Conservation (phyloP, 164 flowering plant species). For the Vitis vinifera region DNA sequence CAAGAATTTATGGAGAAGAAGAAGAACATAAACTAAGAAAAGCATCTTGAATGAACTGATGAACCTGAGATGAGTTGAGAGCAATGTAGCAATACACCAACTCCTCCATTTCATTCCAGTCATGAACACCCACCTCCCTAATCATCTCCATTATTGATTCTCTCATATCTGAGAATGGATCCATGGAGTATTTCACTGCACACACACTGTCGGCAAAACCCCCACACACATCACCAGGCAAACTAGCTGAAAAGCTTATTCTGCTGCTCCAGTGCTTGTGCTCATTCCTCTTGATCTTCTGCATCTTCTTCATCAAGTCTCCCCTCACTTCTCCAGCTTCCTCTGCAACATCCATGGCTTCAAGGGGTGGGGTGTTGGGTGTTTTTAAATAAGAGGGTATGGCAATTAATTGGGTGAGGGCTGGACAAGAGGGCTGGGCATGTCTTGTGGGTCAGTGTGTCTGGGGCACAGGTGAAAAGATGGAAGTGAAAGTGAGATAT, state of each 20-base stretch:
- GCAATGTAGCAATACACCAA: constrained; percentile 53
- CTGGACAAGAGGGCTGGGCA: too few species aligned
- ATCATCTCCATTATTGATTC: constrained; percentile 57
- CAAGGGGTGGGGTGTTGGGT: too few species aligned
- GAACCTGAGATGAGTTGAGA: constrained; percentile 51
- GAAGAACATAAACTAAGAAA: constrained; percentile 36
- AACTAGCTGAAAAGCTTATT: constrained; percentile 55
- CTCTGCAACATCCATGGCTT: not conserved
- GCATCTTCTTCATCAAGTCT: constrained; percentile 5
- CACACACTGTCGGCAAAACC: constrained; percentile 44
- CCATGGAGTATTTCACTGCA: constrained; percentile 42
- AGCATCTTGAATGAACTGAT: constrained; percentile 40
- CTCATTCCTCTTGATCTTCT: constrained; percentile 18
- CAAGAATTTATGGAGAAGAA: too few species aligned
- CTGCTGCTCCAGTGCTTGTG: constrained; percentile 4
- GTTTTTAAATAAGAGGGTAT: too few species aligned
- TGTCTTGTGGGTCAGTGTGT: too few species aligned
- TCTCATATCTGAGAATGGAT: constrained; percentile 44
- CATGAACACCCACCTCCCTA: constrained; percentile 31
- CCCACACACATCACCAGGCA: constrained; percentile 48
- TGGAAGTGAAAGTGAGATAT: too few species aligned
- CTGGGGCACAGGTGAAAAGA: too few species aligned
- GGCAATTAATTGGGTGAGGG: too few species aligned
- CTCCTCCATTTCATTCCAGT: constrained; percentile 65
- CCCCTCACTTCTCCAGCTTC: constrained; percentile 16